Evolutionary conservation across 139 green algal species (phyloP).

Genomic region (Ettlia oleoabundans): DNA sequence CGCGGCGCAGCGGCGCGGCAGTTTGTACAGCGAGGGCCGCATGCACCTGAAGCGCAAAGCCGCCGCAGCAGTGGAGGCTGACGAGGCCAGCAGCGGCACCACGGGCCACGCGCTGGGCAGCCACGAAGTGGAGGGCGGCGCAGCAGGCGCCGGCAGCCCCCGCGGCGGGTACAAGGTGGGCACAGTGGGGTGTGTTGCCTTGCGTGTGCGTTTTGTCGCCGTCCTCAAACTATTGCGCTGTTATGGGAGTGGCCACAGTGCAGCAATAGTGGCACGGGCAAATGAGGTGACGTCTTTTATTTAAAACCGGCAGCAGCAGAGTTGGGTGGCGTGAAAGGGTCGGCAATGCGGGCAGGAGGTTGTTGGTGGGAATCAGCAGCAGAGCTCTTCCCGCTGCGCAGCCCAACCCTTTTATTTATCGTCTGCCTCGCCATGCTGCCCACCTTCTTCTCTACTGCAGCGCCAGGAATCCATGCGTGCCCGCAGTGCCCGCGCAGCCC

Average conservation of each 20-base stretch:
- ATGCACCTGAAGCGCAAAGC: constrained; percentile 32
- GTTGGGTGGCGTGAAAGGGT: too few relatives aligned
- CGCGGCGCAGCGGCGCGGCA: not conserved
- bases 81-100: constrained; percentile 48
- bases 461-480: constrained; percentile 12
- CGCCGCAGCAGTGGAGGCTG: constrained; percentile 8
- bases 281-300: too few relatives aligned
- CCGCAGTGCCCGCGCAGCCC: not conserved
- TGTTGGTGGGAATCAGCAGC: too few relatives aligned
- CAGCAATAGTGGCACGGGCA: too few relatives aligned
- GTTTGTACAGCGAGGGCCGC: constrained; percentile 7
- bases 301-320: too few relatives aligned
- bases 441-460: not conserved
- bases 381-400: not conserved
- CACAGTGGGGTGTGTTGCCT: not conserved
- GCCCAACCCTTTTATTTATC: not conserved
- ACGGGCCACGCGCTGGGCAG: constrained; percentile 24
- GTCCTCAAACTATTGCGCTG: too few relatives aligned
- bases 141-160: not conserved
- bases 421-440: not conserved
- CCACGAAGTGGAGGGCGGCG: not conserved
- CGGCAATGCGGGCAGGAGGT: too few relatives aligned
- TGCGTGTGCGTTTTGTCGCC: not conserved
- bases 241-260: too few relatives aligned
- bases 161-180: constrained; percentile 5